A percentile compares a stretch with the other conserved stretches of the same genome.
Evolutionary conservation across 768 basidiomycete species (phyloP).

Genomic region (Lanmaoa rubissima): DNA sequence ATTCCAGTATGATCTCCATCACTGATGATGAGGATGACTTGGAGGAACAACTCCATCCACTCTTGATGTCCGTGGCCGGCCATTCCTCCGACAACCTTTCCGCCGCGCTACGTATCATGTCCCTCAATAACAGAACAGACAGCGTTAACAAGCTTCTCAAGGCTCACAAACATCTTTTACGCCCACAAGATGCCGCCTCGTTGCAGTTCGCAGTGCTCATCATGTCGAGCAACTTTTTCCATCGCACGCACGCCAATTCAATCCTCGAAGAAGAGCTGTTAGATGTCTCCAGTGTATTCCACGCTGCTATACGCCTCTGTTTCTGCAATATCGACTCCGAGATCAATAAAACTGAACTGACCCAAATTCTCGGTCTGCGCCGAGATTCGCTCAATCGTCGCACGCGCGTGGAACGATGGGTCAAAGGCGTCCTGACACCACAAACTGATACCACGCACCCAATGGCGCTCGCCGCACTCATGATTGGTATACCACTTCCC

Average conservation of each 20-base stretch:
- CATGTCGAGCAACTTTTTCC: conserved; percentile 31
- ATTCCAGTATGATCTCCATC: conserved; percentile 40
- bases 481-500: conserved; percentile 52
- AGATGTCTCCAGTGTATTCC: conserved; percentile 44
- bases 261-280: conserved; percentile 54
- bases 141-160: conserved; percentile 44
- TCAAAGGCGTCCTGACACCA: conserved; percentile 45
- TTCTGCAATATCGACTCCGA: conserved; percentile 50
- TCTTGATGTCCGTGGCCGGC: conserved; percentile 42
- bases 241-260: conserved; percentile 34
- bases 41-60: conserved; percentile 34
- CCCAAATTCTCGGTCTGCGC: conserved; percentile 45
- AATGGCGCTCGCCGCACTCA: conserved; percentile 63
- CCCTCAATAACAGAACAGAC: conserved; percentile 34
- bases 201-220: conserved; percentile 46
- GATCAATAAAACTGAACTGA: conserved; percentile 40
- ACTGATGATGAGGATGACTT: conserved; percentile 34
- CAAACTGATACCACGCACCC: conserved; percentile 40
- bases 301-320: conserved; percentile 39
- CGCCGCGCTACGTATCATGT: conserved; percentile 54
- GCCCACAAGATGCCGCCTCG: conserved; percentile 50
- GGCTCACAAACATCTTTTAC: conserved; percentile 52
- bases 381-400: conserved; percentile 39
- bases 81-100: conserved; percentile 50
- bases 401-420: conserved; percentile 52